Base-by-base conservation (phyloP, 495 filamentous ascomycete genomes). In the Thozetella sp. region DNA sequence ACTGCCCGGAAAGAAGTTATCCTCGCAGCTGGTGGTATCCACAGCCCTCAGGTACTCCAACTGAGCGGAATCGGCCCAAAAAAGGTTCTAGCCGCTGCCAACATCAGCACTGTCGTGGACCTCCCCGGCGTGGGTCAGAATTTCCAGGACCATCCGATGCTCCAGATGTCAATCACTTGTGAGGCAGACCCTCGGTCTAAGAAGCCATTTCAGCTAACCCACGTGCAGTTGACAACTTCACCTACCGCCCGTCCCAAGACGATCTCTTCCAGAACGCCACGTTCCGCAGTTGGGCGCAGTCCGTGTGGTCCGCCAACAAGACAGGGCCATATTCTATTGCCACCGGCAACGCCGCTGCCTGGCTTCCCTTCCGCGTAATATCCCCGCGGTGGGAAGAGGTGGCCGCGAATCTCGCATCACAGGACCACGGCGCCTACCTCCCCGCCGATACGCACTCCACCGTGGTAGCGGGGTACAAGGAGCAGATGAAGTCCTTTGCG, bases 1-100 rank as follows among this genome's bases (percentile, higher is more conserved):
- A 72, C 62, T 20, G 84, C 82, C 0, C 72, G 68, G 3, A 77
- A 76, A 52, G 86, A 89, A 64, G 83, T 88, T 13, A 83, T 88
- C 50, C 45, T 88, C n/a, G 77, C 85, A 1, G 84, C 84, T 0
- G 85, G 85, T 3, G 75, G 77, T 1, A 67, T 88, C 15, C 82
- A 86, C 56, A 84, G 81, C 30, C 84, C 85, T 0, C 82, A 86
- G 51, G 61, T 88, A 2, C 67, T 87, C 3, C 80, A 86, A 59
- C 66, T 86, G 1, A 81, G 77, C 37, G 85, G 85, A 3, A 79
- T 86, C 46, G 85, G 85, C 2, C 75, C 79, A 2, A 64, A 65
- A 9, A 69, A 67, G 15, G 52, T 85, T 6, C 65, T 88, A 0
- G 54, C 66, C 17, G 53, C 61, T 23, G 74, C 76, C 22, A 68